A percentile compares a stretch with the other conserved stretches of the same genome.
These are phyloP conservation scores for Cajanus cajan DNA, from an alignment of 306 rosid species.

Conservation along the genomic window DNA sequence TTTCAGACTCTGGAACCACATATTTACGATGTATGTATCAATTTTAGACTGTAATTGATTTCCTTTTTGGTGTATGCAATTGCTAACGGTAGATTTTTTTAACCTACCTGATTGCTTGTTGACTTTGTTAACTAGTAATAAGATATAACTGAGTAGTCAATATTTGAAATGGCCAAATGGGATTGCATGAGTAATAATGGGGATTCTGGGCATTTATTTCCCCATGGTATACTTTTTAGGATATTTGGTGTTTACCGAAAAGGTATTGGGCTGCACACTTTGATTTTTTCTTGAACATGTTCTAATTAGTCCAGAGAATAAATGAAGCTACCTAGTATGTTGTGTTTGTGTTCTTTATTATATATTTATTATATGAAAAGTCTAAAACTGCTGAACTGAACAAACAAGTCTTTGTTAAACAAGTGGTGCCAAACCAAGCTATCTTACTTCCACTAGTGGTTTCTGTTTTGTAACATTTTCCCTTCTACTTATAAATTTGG, in stretches of 20 bases:
- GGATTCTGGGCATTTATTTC: background rate
- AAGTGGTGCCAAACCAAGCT: background rate
- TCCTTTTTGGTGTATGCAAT: background rate
- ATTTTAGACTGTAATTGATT: conserved; percentile 19
- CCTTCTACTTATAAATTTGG: background rate
- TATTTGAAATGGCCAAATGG: background rate
- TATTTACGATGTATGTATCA: conserved; percentile 66
- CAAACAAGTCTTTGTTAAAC: background rate
- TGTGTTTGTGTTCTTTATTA: background rate
- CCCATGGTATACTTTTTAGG: background rate
- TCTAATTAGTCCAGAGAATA: background rate
- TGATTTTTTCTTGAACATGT: background rate
- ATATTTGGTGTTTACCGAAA: conserved; percentile 4
- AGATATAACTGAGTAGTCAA: background rate
- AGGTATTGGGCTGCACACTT: background rate
- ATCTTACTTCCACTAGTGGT: background rate
- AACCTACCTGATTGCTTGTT: background rate
- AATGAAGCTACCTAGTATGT: background rate
- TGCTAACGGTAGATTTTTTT: background rate
- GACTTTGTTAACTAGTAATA: conserved; percentile 1
- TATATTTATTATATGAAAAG: background rate
- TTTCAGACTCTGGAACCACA: conserved; percentile 76
- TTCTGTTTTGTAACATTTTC: background rate
- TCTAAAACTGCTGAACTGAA: conserved; percentile 10
- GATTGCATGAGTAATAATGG: background rate